Percentiles rank a stretch among this genome's conserved stretches.
phyloP scores from a whole-genome alignment of 2,329 filamentous ascomycete species.

The Parascedosporium putredinis region DNA sequence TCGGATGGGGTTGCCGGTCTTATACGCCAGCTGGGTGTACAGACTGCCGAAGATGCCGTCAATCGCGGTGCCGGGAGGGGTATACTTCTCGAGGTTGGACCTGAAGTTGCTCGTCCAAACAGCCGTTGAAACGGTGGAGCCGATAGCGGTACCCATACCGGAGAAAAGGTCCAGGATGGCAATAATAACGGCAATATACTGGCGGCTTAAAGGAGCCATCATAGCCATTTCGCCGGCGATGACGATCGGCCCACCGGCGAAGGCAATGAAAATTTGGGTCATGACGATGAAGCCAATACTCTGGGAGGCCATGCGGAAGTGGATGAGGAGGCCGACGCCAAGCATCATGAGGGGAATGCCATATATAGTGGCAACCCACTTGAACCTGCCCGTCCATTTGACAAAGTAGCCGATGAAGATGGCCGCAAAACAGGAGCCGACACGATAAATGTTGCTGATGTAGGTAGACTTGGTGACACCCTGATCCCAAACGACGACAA shows the following conservation, averaged over 20 bases:
- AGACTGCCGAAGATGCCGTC: conserved; percentile 34
- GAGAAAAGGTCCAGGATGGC: conserved; percentile 50
- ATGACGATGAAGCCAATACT: conserved; percentile 45
- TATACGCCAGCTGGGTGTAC: conserved; percentile 45
- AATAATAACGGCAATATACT: conserved; percentile 50
- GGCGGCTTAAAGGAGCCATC: conserved; percentile 50
- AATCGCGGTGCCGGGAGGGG: conserved; percentile 31
- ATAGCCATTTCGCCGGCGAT: conserved; percentile 50
- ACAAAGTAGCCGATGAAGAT: conserved; percentile 38
- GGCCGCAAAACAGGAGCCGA: conserved; percentile 38
- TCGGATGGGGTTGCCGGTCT: conserved; percentile 36
- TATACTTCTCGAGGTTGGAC: conserved; percentile 33
- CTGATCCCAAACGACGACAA: conserved; percentile 27
- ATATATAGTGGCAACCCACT: conserved; percentile 39
- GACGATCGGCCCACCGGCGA: conserved; percentile 48
- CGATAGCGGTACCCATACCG: conserved; percentile 49
- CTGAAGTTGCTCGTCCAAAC: conserved; percentile 55
- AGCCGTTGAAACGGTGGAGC: conserved; percentile 48
- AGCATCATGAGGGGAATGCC: conserved; percentile 43
- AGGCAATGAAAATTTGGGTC: conserved; percentile 52
- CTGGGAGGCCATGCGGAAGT: conserved; percentile 42
- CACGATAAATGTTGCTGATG: conserved; percentile 34
- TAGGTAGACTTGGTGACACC: conserved; percentile 24
- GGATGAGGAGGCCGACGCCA: conserved; percentile 46
- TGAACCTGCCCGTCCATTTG: conserved; percentile 39